Evolutionary conservation across 495 filamentous ascomycete genomes (phyloP).

Genomic region (Arthonia radiata): DNA sequence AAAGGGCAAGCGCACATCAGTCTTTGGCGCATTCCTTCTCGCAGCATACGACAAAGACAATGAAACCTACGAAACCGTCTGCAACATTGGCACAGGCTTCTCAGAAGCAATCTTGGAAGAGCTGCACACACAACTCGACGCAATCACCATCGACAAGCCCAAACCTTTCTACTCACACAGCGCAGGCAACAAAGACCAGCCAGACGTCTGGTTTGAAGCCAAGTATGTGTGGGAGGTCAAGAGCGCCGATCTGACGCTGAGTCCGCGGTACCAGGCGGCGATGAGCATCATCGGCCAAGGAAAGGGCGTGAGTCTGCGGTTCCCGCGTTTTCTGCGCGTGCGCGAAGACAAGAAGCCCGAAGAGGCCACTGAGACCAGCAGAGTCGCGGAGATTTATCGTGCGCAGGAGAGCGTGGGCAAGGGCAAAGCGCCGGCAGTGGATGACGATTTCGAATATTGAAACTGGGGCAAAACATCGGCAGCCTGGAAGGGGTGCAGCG

Average conservation of each 20-base stretch:
- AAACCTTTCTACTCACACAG: conserved; percentile 90
- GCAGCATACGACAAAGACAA: conserved; percentile 66
- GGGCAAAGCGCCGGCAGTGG: conserved; percentile 53
- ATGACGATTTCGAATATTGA: conserved; percentile 99
- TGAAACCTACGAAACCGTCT: conserved; percentile 77
- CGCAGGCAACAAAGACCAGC: conserved; percentile 63
- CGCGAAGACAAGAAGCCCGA: conserved; percentile 90
- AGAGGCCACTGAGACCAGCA: conserved; percentile 56
- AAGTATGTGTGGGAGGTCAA: conserved; percentile 92
- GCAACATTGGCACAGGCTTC: conserved; percentile 96
- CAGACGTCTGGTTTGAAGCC: conserved; percentile 96
- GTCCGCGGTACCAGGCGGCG: conserved; percentile 72
- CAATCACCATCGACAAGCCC: conserved; percentile 57
- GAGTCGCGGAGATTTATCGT: conserved; percentile 89
- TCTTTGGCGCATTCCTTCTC: conserved; percentile 84
- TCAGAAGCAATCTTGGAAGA: conserved; percentile 68
- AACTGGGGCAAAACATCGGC: too few relatives aligned
- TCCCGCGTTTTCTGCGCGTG: conserved; percentile 73
- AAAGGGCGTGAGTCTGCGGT: conserved; percentile 72
- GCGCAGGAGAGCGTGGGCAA: conserved; percentile 71
- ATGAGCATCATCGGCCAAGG: conserved; percentile 37
- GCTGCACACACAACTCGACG: conserved; percentile 43
- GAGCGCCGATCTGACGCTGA: conserved; percentile 80
- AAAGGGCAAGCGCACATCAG: conserved; percentile 79
- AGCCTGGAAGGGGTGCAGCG: too few relatives aligned